These are phyloP conservation scores for Tephrocybe rancida DNA, from an alignment of 768 basidiomycete genomes.

Conservation along the genomic window DNA sequence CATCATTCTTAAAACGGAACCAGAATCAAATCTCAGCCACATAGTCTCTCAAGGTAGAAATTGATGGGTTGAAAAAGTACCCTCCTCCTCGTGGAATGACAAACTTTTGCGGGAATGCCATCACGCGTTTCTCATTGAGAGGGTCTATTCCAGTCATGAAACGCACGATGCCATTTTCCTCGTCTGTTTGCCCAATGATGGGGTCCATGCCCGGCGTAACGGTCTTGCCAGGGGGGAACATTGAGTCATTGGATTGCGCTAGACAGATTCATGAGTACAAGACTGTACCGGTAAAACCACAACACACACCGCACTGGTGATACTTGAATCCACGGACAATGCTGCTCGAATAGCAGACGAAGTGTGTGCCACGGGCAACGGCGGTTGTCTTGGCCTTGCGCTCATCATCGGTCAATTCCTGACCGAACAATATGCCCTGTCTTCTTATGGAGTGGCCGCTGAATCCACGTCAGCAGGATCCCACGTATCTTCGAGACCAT, in stretches of 20 bases:
- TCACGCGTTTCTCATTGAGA: background rate
- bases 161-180: constrained; percentile 1
- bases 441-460: constrained; percentile 8
- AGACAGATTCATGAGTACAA: background rate
- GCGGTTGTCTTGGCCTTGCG: constrained; percentile 4
- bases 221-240: constrained; percentile 15
- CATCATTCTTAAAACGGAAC: background rate
- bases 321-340: constrained; percentile 18
- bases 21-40: background rate
- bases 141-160: constrained; percentile 17
- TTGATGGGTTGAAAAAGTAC: constrained; percentile 27
- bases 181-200: constrained; percentile 16
- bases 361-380: constrained; percentile 12
- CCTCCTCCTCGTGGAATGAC: constrained; percentile 22
- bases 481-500: background rate
- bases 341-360: constrained; percentile 20
- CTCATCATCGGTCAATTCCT: constrained; percentile 11
- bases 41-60: constrained; percentile 15
- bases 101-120: background rate
- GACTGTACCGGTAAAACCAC: background rate
- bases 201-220: constrained; percentile 17
- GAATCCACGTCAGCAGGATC: too few species aligned
- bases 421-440: constrained; percentile 13
- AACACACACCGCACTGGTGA: background rate
- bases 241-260: constrained; percentile 17